Evolutionary conservation across 1,284 basidiomycete species (phyloP), one percentile per base, ranked within the genome.

Genomic region (Meira nashicola): DNA sequence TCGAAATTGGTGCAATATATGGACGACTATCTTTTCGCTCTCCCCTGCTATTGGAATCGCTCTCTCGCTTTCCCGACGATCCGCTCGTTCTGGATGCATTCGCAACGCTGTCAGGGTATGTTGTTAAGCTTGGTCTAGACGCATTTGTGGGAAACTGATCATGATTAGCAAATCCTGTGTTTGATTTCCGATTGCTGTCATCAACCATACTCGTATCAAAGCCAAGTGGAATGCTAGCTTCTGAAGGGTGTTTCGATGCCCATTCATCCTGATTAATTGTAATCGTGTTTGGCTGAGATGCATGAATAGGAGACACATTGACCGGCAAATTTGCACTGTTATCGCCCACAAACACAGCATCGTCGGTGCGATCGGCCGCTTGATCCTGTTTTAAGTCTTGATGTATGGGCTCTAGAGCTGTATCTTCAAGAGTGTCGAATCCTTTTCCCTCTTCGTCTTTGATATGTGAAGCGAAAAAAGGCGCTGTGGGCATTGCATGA

Each of bases 41-140:
- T 25, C 7, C 5, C 5, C 46, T 48, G 14, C 25, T 15, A 12
- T 25, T 48, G 46, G 17, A 21, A 23, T 48, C 46, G 17, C 46
- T 48, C 46, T 48, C 25, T 48, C 46, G 46, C 46, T 48, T 48
- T 25, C 7, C 17, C 12, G 46, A 48, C 7, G 46, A 15, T 21
- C 8, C 17, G 23, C 25, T 23, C 6, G 46, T 21, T 8, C 12
- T 48, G 14, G 46, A 14, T 7, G n/a, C 46, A 17, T n/a, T 21
- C 17, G 46, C 23, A 5, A 48, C 46, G 25, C 46, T 48, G 5
- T 48, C 46, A 21, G 46, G 46, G 17, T 23, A 48, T 23, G 46
- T 12, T 19, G 17, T 23, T 43, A n/a, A 15, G 17, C 46, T 48
- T 48, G 17, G 46, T 21, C 23, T 48, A 5, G 17, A 48, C 12